A percentile compares a stretch with the other conserved stretches of the same genome.
phyloP scores from a whole-genome alignment of 1,139 yeast genomes.

The Taphrina sp. region DNA sequence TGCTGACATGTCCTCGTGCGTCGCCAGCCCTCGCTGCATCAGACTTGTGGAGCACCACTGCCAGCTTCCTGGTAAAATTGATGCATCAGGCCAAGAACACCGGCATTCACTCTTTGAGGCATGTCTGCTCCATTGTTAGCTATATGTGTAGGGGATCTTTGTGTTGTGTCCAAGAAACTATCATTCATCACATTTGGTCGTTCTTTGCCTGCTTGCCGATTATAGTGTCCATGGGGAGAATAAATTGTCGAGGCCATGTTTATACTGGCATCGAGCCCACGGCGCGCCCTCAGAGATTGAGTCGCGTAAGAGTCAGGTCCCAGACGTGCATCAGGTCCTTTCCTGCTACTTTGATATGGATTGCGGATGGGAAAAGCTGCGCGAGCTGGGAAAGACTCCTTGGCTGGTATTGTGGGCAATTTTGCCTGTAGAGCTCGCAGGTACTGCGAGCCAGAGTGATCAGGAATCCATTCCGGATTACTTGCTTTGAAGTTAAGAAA shows the following conservation, averaged over 20 bases:
- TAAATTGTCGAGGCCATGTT: slow-evolving; percentile 1
- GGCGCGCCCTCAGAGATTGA: slow-evolving; percentile 14
- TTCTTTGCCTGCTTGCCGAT: neutral
- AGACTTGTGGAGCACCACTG: slow-evolving; percentile 4
- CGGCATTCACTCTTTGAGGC: slow-evolving; percentile 11
- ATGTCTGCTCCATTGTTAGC: neutral
- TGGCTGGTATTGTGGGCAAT: neutral
- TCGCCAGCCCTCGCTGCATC: too few species aligned
- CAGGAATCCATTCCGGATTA: slow-evolving; percentile 32
- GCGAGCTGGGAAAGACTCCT: neutral
- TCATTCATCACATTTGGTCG: slow-evolving; percentile 10
- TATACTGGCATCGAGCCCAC: slow-evolving; percentile 3
- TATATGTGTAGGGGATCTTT: slow-evolving; percentile 1
- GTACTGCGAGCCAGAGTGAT: slow-evolving; percentile 26
- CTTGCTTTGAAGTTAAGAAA: slow-evolving; percentile 32
- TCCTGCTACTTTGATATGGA: slow-evolving; percentile 3
- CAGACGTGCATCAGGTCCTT: neutral
- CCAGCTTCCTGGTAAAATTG: slow-evolving; percentile 33
- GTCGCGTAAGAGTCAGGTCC: slow-evolving; percentile 8
- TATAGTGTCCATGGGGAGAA: too few species aligned
- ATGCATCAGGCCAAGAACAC: slow-evolving; percentile 30
- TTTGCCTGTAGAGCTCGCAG: slow-evolving; percentile 8
- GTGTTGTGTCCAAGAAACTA: slow-evolving; percentile 12
- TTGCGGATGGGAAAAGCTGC: slow-evolving; percentile 3
- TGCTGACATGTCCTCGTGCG: too few species aligned